phyloP scores from a whole-genome alignment of 2,329 filamentous ascomycete species.

The Xylariaceae sp. region DNA sequence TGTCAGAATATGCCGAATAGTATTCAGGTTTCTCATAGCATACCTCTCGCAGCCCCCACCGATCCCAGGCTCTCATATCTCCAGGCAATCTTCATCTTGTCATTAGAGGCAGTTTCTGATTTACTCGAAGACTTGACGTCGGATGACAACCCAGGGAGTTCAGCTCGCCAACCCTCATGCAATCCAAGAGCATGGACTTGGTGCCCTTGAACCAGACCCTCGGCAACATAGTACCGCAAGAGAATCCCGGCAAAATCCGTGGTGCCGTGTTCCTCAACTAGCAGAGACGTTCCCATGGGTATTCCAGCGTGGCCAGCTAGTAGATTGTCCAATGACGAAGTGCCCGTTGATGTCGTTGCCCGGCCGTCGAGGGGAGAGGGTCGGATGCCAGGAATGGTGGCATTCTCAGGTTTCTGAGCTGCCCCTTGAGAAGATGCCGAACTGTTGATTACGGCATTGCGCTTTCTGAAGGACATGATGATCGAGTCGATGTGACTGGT shows the following conservation, averaged over 20 bases:
- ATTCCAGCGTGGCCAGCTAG: conserved; percentile 84
- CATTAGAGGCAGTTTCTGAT: conserved; percentile 41
- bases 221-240: conserved; percentile 84
- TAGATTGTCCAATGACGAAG: conserved; percentile 76
- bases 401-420: conserved; percentile 32
- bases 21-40: conserved; percentile 23
- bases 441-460: conserved; percentile 48
- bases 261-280: conserved; percentile 85
- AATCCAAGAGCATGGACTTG: conserved; percentile 80
- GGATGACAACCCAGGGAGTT: conserved; percentile 68
- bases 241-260: conserved; percentile 89
- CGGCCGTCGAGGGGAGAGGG: conserved; percentile 88
- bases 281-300: conserved; percentile 71
- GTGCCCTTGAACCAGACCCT: conserved; percentile 89
- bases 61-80: conserved; percentile 83
- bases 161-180: conserved; percentile 74
- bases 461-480: conserved; percentile 55
- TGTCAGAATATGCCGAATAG: conserved; percentile 8
- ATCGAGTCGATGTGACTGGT: not conserved
- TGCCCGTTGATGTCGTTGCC: conserved; percentile 86
- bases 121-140: conserved; percentile 35
- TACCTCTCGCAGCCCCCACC: conserved; percentile 63
- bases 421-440: conserved; percentile 25
- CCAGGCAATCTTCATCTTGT: conserved; percentile 99
- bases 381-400: conserved; percentile 52